Evolutionary conservation across 78 protist genomes (phyloP).

Genomic region (Dictyostelium firmibasis): DNA sequence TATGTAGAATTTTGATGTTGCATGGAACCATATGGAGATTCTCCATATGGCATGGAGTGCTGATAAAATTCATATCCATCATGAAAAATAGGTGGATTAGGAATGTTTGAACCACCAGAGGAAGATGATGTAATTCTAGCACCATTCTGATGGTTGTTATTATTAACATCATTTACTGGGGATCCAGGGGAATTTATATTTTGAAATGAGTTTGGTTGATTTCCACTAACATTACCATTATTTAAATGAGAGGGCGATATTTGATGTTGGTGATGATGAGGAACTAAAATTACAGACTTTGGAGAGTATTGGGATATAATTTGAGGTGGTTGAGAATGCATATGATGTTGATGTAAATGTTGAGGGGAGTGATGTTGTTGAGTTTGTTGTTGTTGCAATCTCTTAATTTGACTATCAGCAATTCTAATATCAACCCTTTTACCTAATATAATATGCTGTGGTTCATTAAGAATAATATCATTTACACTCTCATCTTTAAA

Average conservation of each 20-base stretch:
- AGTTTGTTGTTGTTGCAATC: background rate
- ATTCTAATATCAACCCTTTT: slow-evolving; percentile 70
- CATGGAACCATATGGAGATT: background rate
- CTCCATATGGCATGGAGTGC: background rate
- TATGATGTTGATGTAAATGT: background rate
- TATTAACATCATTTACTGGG: background rate
- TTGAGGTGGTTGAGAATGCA: background rate
- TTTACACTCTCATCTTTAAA: slow-evolving; percentile 45
- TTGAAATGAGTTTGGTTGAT: background rate
- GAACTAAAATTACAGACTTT: background rate
- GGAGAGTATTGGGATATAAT: background rate
- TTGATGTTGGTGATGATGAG: background rate
- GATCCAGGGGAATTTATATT: background rate
- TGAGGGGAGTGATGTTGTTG: background rate
- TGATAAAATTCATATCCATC: background rate
- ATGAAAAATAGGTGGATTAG: background rate
- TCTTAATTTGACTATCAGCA: slow-evolving; percentile 48
- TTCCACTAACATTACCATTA: background rate
- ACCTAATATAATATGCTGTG: background rate
- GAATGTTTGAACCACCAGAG: background rate
- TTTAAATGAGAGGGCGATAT: background rate
- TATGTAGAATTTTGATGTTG: background rate
- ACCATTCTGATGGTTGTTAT: background rate
- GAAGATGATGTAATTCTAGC: background rate
- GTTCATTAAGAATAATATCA: slow-evolving; percentile 14